These are phyloP conservation scores for Pseudogymnoascus pannorum DNA, from an alignment of 2,329 filamentous ascomycete genomes.

Conservation along the genomic window DNA sequence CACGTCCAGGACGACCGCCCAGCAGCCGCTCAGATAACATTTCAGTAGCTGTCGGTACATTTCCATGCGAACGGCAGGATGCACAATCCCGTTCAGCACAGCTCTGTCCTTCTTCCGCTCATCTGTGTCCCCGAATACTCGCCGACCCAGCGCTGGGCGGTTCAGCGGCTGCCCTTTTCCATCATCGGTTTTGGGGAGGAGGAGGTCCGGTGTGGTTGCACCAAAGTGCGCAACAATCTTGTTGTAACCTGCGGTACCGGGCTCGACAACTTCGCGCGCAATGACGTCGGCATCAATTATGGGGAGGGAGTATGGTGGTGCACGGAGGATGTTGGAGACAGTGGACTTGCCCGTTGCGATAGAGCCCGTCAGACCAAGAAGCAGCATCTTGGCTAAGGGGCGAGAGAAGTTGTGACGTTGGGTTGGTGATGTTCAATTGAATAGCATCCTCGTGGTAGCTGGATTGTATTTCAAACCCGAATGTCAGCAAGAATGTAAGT, in stretches of 20 bases:
- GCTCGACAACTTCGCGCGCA: constrained; percentile 88
- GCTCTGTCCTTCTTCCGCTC: constrained; percentile 64
- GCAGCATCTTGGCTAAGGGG: constrained; percentile 56
- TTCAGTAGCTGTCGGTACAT: constrained; percentile 70
- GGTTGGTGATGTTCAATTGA: background rate
- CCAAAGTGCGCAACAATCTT: constrained; percentile 77
- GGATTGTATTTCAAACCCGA: background rate
- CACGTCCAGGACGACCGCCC: constrained; percentile 89
- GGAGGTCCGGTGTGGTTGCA: constrained; percentile 75
- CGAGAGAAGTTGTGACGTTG: background rate
- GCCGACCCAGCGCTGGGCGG: constrained; percentile 71
- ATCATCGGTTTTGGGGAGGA: constrained; percentile 51
- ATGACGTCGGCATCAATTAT: constrained; percentile 91
- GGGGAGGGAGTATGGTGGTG: constrained; percentile 75
- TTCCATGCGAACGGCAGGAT: constrained; percentile 77
- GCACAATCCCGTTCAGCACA: constrained; percentile 82
- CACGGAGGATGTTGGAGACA: constrained; percentile 74
- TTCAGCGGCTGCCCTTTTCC: constrained; percentile 72
- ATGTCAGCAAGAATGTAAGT: background rate
- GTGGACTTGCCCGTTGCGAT: constrained; percentile 98
- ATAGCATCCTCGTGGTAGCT: background rate
- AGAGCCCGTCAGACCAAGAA: constrained; percentile 92
- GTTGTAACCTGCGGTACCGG: constrained; percentile 75
- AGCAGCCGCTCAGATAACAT: constrained; percentile 66
- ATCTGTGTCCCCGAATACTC: constrained; percentile 76